These are phyloP conservation scores for Jamesozyma jinghongensis DNA, from an alignment of 805 yeast species.

Conservation along the genomic window DNA sequence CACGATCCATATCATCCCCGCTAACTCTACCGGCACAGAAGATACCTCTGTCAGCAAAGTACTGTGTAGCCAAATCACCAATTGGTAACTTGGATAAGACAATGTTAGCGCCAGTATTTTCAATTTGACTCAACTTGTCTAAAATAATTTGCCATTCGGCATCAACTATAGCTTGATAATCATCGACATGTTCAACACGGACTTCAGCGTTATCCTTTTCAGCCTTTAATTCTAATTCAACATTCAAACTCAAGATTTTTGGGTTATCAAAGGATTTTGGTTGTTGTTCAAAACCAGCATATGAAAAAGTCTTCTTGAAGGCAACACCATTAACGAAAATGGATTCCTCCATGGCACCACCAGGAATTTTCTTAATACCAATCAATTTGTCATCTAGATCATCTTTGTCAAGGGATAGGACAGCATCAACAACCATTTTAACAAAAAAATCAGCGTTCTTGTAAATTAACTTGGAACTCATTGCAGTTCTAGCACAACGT, in stretches of 20 bases:
- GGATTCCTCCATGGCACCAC: constrained; percentile 95
- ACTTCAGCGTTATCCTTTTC: constrained; percentile 99
- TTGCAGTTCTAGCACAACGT: constrained; percentile 93
- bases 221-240: constrained; percentile 93
- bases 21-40: constrained; percentile 97
- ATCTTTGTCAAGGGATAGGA: constrained; percentile 70
- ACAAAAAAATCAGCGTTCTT: constrained; percentile 85
- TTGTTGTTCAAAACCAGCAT: constrained; percentile 98
- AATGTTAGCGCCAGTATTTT: constrained; percentile 79
- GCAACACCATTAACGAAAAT: constrained; percentile 89
- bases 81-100: constrained; percentile 92
- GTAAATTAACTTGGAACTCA: constrained; percentile 89
- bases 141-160: constrained; percentile 98
- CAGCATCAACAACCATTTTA: constrained; percentile 95
- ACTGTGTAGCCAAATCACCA: constrained; percentile 98
- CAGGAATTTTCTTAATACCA: constrained; percentile 91
- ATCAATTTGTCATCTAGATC: constrained; percentile 83
- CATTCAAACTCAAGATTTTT: constrained; percentile 73
- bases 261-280: constrained; percentile 80
- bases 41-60: constrained; percentile 88
- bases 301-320: constrained; percentile 91
- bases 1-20: constrained; percentile 84
- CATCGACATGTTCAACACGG: constrained; percentile 84
- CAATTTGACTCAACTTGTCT: constrained; percentile 75
- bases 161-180: constrained; percentile 92